Evolutionary conservation across 1,284 basidiomycete genomes (phyloP).

Genomic region (Wolfiporia cocos): DNA sequence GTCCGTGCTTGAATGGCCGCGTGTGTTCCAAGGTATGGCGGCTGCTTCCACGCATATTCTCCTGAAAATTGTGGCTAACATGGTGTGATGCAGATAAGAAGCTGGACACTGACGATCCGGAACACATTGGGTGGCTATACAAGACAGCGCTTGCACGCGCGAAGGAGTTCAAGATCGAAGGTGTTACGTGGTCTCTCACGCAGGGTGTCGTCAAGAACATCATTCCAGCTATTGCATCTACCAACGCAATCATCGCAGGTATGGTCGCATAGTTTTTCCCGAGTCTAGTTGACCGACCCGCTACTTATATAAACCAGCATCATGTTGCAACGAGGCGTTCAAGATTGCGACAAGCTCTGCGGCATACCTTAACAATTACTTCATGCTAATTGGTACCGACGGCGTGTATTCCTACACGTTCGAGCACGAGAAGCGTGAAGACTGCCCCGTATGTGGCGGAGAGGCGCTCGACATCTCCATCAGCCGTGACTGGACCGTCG

Average conservation of each 20-base stretch:
- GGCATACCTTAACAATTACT: conserved; percentile 96
- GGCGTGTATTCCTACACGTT: conserved; percentile 98
- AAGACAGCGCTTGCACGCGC: conserved; percentile 77
- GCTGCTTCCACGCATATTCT: not conserved
- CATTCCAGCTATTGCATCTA: conserved; percentile 96
- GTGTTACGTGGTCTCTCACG: conserved; percentile 96
- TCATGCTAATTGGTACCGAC: conserved; percentile 96
- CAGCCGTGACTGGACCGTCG: conserved; percentile 69
- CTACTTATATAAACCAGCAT: conserved; percentile 47
- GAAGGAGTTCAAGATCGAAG: conserved; percentile 91
- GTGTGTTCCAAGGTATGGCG: conserved; percentile 72
- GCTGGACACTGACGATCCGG: conserved; percentile 93
- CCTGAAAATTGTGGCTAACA: too few species aligned
- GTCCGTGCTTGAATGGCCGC: conserved; percentile 98
- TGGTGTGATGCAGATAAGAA: conserved; percentile 67
- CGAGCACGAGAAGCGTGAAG: conserved; percentile 86
- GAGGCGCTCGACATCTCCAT: conserved; percentile 73
- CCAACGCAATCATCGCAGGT: conserved; percentile 95
- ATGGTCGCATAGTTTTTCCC: not conserved
- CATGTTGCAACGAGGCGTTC: conserved; percentile 99
- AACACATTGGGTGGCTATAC: conserved; percentile 95
- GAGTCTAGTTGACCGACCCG: not conserved
- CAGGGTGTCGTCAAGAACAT: conserved; percentile 99
- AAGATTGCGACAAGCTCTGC: conserved; percentile 96
- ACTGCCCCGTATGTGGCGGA: conserved; percentile 97